Percentiles rank a stretch among this genome's conserved stretches.
phyloP scores from a whole-genome alignment of 345 rosid species.

The Populus deltoides region DNA sequence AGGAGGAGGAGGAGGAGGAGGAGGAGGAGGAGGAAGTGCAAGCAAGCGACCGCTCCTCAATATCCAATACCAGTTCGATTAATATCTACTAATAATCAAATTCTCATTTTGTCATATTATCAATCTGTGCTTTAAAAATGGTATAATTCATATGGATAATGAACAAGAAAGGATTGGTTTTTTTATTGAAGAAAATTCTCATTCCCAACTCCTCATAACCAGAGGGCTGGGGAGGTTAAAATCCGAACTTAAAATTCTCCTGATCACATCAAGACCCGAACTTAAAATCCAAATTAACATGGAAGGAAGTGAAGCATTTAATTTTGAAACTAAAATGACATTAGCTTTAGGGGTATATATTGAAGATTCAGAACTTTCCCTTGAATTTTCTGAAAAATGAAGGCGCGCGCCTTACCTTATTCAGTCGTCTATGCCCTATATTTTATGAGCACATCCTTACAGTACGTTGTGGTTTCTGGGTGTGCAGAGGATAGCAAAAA shows the following conservation, averaged over 20 bases:
- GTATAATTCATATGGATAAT: too few relatives aligned
- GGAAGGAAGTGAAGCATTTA: neutral
- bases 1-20: too few relatives aligned
- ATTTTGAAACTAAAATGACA: neutral
- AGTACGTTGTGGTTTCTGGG: neutral
- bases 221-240: too few relatives aligned
- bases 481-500: neutral
- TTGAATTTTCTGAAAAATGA: neutral
- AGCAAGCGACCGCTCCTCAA: too few relatives aligned
- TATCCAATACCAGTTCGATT: too few relatives aligned
- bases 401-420: neutral
- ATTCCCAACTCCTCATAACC: too few relatives aligned
- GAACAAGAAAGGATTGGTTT: neutral
- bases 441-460: constrained; percentile 1
- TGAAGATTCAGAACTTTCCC: neutral
- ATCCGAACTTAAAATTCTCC: too few relatives aligned
- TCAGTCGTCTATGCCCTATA: neutral
- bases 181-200: neutral
- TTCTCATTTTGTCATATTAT: too few relatives aligned
- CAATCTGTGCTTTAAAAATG: too few relatives aligned
- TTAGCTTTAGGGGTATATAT: neutral
- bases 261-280: neutral
- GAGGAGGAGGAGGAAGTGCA: too few relatives aligned
- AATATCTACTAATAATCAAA: too few relatives aligned
- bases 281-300: neutral